Base-by-base conservation (phyloP, 140 eudicot genomes). In the Ambrosia hybrid region DNA sequence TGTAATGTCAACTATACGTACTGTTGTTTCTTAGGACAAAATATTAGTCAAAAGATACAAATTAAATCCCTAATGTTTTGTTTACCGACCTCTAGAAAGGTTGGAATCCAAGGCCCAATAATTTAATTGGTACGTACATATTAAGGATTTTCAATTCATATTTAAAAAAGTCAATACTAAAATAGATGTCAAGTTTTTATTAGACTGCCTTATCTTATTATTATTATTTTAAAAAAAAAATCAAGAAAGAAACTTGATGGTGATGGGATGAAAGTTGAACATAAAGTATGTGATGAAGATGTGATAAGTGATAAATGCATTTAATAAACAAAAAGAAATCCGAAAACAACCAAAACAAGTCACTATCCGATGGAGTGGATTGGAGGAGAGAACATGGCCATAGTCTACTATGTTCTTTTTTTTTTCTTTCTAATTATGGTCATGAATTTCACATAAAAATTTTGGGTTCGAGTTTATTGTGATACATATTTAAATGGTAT, bases 211-310 rank as follows among this genome's bases (percentile, higher is more conserved):
- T 41, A 66, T 51, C 53, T 63, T 15, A 67, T 21, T 21, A 21
- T 21, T 21, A 21, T 21, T 21, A 45, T 4, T 1, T 7, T n/a
- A n/a, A 41, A 41, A 6, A 39, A 41, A 10, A 33, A 0, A 26
- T 49, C 10, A 68, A 43, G 2, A 0, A 8, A 38, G 66, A 41
- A 70, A 39, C 38, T n/a, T 77, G 81, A 77, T 70, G 21, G 58
- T n/a, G 81, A 77, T 70, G 11, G 72, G 67, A 77, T 70, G 77
- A 71, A 62, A 62, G 66, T 71, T 77, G 72, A 77, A 52, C 73
- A 70, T 51, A 77, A 70, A 77, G 77, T 63, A 63, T 77, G 61
- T 71, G 77, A 77, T 70, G 72, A 75, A 71, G 81, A 77, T 71
- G 52, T 71, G 72, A 77, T 63, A 62, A 39, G n/a, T 2, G n/a